Evolutionary conservation across 2,329 filamentous ascomycete species (phyloP).

Genomic region (Cordyceps sp.): DNA sequence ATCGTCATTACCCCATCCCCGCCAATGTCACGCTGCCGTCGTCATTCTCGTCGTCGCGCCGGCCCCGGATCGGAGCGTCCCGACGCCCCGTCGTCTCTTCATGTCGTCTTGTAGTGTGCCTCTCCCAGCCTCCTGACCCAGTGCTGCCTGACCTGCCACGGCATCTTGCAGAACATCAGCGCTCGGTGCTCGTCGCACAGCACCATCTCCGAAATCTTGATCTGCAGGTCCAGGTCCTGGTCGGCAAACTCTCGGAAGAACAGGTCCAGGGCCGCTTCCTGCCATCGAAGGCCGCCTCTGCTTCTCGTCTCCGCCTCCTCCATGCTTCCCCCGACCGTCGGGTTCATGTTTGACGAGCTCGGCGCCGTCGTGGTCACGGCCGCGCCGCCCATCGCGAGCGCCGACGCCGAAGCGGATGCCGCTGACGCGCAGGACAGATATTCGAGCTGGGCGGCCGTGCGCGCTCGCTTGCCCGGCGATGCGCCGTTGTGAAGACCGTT

Average conservation of each 20-base stretch:
- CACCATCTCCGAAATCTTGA: constrained; percentile 41
- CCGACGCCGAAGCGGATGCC: background rate
- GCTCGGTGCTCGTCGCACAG: constrained; percentile 43
- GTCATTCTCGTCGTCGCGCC: no score
- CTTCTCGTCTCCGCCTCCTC: constrained; percentile 24
- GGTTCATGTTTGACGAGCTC: constrained; percentile 3
- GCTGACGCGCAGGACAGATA: background rate
- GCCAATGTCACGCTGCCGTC: background rate
- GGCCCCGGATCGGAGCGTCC: no score
- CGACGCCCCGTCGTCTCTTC: background rate
- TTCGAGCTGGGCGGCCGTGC: constrained; percentile 12
- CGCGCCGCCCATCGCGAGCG: background rate
- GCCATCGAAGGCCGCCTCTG: constrained; percentile 28
- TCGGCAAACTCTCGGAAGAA: constrained; percentile 41
- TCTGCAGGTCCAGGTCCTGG: constrained; percentile 40
- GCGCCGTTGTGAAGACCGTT: no score
- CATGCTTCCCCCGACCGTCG: constrained; percentile 9
- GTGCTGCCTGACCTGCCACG: constrained; percentile 30
- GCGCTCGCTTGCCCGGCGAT: constrained; percentile 17
- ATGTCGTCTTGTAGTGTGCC: background rate
- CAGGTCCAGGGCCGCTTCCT: constrained; percentile 40
- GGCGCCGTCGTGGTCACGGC: background rate
- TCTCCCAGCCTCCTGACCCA: constrained; percentile 38
- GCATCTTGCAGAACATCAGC: constrained; percentile 47
- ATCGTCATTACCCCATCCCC: background rate